Conservation (phyloP, 2,329 filamentous ascomycete genomes). For the Zymoseptoria ardabiliae region DNA sequence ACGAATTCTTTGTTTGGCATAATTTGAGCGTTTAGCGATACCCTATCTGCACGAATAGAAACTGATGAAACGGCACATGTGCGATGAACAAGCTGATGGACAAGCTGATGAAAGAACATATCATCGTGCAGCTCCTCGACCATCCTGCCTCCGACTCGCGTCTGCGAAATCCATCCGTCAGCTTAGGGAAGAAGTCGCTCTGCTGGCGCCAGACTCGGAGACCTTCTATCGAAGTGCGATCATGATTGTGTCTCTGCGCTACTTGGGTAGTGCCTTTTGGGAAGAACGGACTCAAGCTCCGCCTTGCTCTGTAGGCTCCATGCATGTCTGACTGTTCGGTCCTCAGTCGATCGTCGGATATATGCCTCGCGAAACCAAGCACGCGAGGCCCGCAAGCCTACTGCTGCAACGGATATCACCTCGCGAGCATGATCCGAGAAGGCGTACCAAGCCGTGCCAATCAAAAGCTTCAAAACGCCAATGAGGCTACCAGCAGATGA, state of each 20-base stretch:
- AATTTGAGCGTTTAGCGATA: slow-evolving; percentile 1
- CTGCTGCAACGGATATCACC: too few relatives aligned
- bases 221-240: too few relatives aligned
- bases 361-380: too few relatives aligned
- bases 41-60: neutral
- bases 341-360: too few relatives aligned
- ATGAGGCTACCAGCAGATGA: neutral
- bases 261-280: too few relatives aligned
- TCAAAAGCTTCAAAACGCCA: neutral
- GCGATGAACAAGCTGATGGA: neutral
- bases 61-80: neutral
- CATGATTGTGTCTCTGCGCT: too few relatives aligned
- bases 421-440: neutral
- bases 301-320: too few relatives aligned
- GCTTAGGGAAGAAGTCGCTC: neutral
- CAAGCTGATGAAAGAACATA: neutral
- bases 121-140: neutral
- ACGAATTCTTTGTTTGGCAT: neutral
- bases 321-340: too few relatives aligned
- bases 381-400: too few relatives aligned
- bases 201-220: neutral
- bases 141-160: neutral
- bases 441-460: neutral
- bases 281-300: too few relatives aligned
- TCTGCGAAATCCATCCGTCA: neutral